These are phyloP conservation scores for Beauveria caledonica DNA, from an alignment of 2,329 filamentous ascomycete species.

Conservation along the genomic window DNA sequence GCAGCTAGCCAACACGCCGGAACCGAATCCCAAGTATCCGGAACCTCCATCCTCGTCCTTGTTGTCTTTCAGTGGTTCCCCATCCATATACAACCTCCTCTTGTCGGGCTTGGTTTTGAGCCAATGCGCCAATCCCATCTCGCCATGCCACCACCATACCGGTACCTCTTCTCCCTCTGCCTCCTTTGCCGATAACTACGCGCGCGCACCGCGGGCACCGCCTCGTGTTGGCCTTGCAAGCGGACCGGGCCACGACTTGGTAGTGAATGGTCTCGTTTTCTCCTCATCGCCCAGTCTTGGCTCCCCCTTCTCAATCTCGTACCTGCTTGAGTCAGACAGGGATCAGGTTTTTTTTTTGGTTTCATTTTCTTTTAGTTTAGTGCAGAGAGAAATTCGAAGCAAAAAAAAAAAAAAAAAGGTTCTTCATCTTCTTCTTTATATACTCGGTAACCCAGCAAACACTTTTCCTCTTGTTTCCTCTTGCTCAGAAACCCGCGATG, in stretches of 20 bases:
- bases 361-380: background rate
- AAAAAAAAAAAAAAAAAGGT: background rate
- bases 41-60: background rate
- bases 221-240: background rate
- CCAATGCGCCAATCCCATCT: too few relatives aligned
- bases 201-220: background rate
- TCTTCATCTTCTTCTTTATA: background rate
- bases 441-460: background rate
- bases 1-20: conserved; percentile 5
- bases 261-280: too few relatives aligned
- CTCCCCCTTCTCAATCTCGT: background rate
- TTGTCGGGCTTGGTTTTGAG: too few relatives aligned
- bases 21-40: conserved; percentile 2
- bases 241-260: background rate
- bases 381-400: too few relatives aligned
- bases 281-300: background rate
- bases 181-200: background rate
- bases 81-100: background rate
- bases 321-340: background rate
- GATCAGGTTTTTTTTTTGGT: background rate
- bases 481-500: too few relatives aligned
- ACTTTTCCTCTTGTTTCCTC: too few relatives aligned
- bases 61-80: background rate
- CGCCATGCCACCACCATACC: too few relatives aligned
- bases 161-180: background rate